These are phyloP conservation scores for Asterochloris sp. DNA, from an alignment of 139 green algal genomes.

Conservation along the genomic window DNA sequence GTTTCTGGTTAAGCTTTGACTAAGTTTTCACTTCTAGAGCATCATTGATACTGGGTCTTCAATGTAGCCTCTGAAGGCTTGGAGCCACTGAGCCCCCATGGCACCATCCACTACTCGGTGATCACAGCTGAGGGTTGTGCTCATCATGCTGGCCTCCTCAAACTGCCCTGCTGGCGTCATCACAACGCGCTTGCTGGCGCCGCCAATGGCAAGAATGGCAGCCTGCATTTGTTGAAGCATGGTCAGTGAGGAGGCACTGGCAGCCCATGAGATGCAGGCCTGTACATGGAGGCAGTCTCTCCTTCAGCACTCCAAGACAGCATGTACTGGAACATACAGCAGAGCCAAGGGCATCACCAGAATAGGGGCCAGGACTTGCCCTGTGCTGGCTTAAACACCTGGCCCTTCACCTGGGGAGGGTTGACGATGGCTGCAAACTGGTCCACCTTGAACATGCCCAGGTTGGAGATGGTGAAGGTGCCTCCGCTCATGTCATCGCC, in stretches of 20 bases:
- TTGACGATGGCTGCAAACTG: constrained; percentile 97
- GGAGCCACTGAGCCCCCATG: constrained; percentile 93
- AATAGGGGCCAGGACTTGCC: constrained; percentile 40
- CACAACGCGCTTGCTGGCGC: constrained; percentile 55
- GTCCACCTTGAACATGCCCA: constrained; percentile 93
- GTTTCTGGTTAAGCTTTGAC: no score
- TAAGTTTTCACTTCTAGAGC: constrained; percentile 43
- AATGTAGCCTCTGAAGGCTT: constrained; percentile 88
- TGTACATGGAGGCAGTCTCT: not conserved
- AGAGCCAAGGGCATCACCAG: not conserved
- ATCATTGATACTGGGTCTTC: constrained; percentile 91
- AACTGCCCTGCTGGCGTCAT: constrained; percentile 35
- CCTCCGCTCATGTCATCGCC: constrained; percentile 86
- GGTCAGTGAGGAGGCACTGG: not conserved
- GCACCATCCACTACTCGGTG: constrained; percentile 97
- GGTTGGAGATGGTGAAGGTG: constrained; percentile 92
- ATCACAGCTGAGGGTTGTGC: constrained; percentile 91
- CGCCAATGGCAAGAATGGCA: constrained; percentile 76
- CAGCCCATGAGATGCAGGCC: not conserved
- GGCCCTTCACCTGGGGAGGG: constrained; percentile 76
- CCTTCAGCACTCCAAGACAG: not conserved
- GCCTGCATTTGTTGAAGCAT: constrained; percentile 35
- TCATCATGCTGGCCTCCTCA: constrained; percentile 48
- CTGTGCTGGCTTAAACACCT: constrained; percentile 50
- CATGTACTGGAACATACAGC: not conserved